Evolutionary conservation across 192 early-diverging fungal genomes (phyloP), one percentile per base, ranked within the genome.

Genomic region (Coemansia biformis): DNA sequence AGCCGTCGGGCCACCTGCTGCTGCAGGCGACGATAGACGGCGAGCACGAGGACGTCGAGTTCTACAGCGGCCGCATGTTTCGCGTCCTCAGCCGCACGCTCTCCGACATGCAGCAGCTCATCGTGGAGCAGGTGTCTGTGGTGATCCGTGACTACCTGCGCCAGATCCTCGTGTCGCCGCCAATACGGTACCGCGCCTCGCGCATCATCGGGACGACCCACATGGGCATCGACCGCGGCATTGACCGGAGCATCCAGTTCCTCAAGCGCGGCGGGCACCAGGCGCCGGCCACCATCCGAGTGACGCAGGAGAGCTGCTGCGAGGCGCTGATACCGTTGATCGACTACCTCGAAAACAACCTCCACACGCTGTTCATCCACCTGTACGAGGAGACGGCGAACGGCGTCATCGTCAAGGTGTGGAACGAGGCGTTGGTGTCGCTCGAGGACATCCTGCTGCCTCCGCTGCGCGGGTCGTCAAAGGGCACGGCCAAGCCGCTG

Each of bases 21-120:
- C 38, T 91, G 24, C 78, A 86, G 9, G 75, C 87, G 11, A 89
- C 82, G 11, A 84, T 89, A 77, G 84, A 86, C 43, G 82, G 82
- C 26, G 89, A 88, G 57, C 79, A 79, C 38, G 85, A 88, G 28
- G 86, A 87, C 56, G 78, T 82, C n/a, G 85, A 87, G 57, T 91
- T 88, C 57, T 89, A 83, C 75, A 88, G 86, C 46, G 84, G 85
- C 26, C 79, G 81, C 49, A 83, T 86, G 22, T 87, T 86, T 66
- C 80, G 87, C 23, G 78, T 67, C 14, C 43, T 91, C 17, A 81
- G 83, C 52, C 77, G 86, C 21, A 77, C 84, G 23, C 75, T 83
- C 43, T 72, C 80, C 16, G 85, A 89, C 42, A 78, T 86, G 60
- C 76, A 79, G 42, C 76, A 81, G 42, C 72, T 75, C 23, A 83